phyloP scores from a whole-genome alignment of 495 filamentous ascomycete genomes.

The Neurospora hispaniola region DNA sequence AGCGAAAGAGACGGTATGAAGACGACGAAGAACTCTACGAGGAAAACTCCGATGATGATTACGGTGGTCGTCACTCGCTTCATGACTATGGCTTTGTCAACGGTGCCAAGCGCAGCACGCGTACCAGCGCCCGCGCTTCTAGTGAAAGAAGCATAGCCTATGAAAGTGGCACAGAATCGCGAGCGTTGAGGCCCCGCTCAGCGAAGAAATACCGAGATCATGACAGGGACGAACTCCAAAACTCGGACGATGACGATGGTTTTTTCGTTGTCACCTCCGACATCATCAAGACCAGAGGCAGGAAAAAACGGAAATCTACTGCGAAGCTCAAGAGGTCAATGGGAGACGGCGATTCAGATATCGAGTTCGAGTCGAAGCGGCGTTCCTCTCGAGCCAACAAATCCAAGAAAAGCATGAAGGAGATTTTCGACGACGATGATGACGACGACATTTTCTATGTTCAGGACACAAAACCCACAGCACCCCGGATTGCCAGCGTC shows the following conservation, averaged over 20 bases:
- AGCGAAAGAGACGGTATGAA: slow-evolving; percentile 18
- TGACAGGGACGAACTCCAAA: slow-evolving; percentile 36
- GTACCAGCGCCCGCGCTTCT: slow-evolving; percentile 13
- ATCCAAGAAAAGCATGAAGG: slow-evolving; percentile 48
- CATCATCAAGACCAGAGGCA: slow-evolving; percentile 15
- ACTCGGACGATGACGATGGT: slow-evolving; percentile 19
- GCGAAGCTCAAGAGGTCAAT: not conserved
- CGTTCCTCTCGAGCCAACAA: slow-evolving; percentile 41
- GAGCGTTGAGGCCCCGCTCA: not conserved
- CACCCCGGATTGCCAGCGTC: slow-evolving; percentile 47
- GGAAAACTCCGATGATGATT: slow-evolving; percentile 3
- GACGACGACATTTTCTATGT: slow-evolving; percentile 45
- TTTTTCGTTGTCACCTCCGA: slow-evolving; percentile 32
- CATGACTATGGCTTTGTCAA: not conserved
- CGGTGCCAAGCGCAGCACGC: slow-evolving; percentile 9
- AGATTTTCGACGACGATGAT: slow-evolving; percentile 43
- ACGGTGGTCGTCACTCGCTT: slow-evolving; percentile 1
- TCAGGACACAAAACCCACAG: slow-evolving; percentile 45
- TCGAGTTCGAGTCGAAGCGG: slow-evolving; percentile 36
- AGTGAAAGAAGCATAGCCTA: not conserved
- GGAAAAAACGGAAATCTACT: not conserved
- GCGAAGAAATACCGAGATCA: slow-evolving; percentile 16
- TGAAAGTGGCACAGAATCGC: not conserved
- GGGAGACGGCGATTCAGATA: slow-evolving; percentile 24
- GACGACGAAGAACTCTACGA: slow-evolving; percentile 24